A percentile compares a stretch with the other conserved stretches of the same genome.
phyloP scores from a whole-genome alignment of 75 land plant genomes.

The Selaginella tamariscina region DNA sequence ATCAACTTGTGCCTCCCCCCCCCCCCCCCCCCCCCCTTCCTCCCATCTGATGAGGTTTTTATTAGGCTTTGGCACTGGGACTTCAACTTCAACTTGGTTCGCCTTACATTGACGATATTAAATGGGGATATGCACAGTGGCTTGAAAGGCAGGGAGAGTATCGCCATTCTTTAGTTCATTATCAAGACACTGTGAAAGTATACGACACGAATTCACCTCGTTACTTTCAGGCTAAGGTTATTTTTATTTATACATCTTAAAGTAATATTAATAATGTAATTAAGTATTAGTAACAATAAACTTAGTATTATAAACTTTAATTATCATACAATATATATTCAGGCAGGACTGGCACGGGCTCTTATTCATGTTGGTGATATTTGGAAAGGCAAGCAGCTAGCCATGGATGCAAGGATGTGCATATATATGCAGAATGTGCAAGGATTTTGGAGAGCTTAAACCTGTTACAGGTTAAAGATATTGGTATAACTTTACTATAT shows the following conservation, averaged over 20 bases:
- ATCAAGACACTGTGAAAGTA: constrained; percentile 16
- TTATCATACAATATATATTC: no score
- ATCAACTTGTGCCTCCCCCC: no score
- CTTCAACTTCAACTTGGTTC: constrained; percentile 5
- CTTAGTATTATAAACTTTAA: no score
- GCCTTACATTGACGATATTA: background rate
- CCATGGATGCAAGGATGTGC: constrained; percentile 17
- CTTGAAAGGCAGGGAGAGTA: constrained; percentile 22
- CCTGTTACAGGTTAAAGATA: constrained; percentile 21
- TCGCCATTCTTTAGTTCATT: constrained; percentile 17
- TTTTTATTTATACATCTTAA: background rate
- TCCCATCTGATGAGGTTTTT: background rate
- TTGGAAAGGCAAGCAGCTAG: constrained; percentile 26
- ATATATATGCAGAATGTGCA: constrained; percentile 22
- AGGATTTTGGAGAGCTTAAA: constrained; percentile 17
- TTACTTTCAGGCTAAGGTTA: constrained; percentile 7
- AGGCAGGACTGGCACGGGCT: constrained; percentile 23
- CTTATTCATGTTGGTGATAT: constrained; percentile 23
- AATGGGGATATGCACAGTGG: constrained; percentile 16
- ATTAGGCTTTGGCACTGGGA: constrained; percentile 18
- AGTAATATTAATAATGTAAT: no score
- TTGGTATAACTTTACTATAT: background rate
- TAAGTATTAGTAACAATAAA: no score
- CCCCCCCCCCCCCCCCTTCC: background rate
- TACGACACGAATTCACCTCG: background rate